Percentiles rank a stretch among this genome's conserved stretches.
These are phyloP conservation scores for Sarocladium kiliense DNA, from an alignment of 2,329 filamentous ascomycete species.

Conservation along the genomic window DNA sequence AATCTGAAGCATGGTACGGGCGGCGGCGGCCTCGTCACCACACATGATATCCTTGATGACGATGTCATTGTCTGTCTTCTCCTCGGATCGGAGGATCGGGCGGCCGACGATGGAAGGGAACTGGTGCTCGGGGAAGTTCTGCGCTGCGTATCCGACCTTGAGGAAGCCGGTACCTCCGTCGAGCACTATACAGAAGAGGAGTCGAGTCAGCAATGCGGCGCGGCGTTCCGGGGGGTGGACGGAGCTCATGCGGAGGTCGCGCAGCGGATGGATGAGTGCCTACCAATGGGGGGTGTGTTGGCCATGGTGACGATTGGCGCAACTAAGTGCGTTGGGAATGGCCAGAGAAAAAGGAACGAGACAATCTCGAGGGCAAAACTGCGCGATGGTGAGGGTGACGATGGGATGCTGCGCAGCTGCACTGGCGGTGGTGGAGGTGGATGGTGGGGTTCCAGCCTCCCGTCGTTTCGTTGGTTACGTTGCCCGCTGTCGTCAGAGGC, in stretches of 20 bases:
- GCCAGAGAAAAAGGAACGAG: not conserved
- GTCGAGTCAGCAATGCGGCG: constrained; percentile 13
- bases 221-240: constrained; percentile 9
- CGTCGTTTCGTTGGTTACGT: constrained; percentile 19
- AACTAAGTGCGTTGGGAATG: not conserved
- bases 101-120: constrained; percentile 97
- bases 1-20: constrained; percentile 95
- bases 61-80: constrained; percentile 56
- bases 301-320: constrained; percentile 37
- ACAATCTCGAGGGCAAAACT: not conserved
- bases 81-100: constrained; percentile 94
- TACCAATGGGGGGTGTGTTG: constrained; percentile 50
- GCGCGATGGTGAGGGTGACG: constrained; percentile 10
- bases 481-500: constrained; percentile 30
- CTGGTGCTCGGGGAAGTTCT: constrained; percentile 99
- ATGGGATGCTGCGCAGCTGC: constrained; percentile 9
- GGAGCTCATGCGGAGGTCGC: constrained; percentile 6
- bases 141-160: constrained; percentile 97
- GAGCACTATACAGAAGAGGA: constrained; percentile 61
- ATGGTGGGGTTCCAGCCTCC: constrained; percentile 28
- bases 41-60: constrained; percentile 99
- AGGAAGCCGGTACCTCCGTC: constrained; percentile 99
- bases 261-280: constrained; percentile 19
- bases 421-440: constrained; percentile 15
- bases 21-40: constrained; percentile 93